phyloP scores from a whole-genome alignment of 225 moss, liverwort and hornwort genomes.

The Ulota crispa region DNA sequence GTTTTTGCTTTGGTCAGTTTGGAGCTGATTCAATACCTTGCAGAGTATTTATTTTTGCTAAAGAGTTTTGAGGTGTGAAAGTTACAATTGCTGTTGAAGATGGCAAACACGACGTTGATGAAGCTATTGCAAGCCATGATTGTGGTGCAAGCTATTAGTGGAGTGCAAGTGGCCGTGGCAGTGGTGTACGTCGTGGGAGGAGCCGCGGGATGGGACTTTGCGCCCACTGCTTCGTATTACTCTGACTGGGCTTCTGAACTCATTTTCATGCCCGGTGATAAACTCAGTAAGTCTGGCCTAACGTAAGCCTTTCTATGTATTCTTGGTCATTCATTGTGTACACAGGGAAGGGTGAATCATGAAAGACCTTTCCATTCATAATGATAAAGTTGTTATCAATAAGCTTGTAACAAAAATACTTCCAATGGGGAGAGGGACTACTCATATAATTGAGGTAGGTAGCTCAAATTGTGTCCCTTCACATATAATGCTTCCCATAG shows the following conservation, averaged over 20 bases:
- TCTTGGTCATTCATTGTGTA: background rate
- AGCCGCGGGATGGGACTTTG: slow-evolving; percentile 26
- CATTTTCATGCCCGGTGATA: slow-evolving; percentile 32
- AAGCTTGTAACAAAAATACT: too few relatives aligned
- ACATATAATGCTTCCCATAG: too few relatives aligned
- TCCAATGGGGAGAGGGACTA: too few relatives aligned
- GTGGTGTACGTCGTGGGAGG: slow-evolving; percentile 29
- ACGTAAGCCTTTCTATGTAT: too few relatives aligned
- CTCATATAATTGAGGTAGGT: too few relatives aligned
- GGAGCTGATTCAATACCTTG: too few relatives aligned
- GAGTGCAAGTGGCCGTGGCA: slow-evolving; percentile 4
- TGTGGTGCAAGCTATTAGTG: background rate
- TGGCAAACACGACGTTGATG: background rate
- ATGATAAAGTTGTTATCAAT: too few relatives aligned
- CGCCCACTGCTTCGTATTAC: slow-evolving; percentile 27
- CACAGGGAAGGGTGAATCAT: too few relatives aligned
- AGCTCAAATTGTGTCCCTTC: too few relatives aligned
- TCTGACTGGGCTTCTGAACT: slow-evolving; percentile 33
- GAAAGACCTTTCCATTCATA: background rate
- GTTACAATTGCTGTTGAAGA: background rate
- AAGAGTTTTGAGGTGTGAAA: too few relatives aligned
- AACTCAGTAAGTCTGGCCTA: slow-evolving; percentile 29
- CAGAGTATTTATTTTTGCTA: too few relatives aligned
- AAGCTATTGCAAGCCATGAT: background rate
- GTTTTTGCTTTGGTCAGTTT: too few relatives aligned